Conservation (phyloP, 1,284 basidiomycete species). For the Rhizopogon hawkerae region DNA sequence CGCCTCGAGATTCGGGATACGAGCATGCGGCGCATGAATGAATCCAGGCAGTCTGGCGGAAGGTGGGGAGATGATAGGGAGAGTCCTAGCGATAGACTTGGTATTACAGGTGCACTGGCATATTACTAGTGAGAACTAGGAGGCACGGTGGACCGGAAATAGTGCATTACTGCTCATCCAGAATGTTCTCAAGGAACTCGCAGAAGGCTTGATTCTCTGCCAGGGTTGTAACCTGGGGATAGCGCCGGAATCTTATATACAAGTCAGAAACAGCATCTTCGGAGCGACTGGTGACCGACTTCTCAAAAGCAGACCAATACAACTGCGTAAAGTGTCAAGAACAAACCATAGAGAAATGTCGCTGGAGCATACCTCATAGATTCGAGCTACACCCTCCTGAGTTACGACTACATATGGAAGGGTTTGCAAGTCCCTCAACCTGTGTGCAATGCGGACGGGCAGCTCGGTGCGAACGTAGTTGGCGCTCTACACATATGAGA, state of each 20-base stretch:
- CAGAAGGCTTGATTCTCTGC: slow-evolving; percentile 79
- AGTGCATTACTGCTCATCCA: slow-evolving; percentile 64
- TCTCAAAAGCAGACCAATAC: slow-evolving; percentile 77
- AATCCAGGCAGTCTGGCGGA: slow-evolving; percentile 70
- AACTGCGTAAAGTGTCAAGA: slow-evolving; percentile 35
- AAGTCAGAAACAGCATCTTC: slow-evolving; percentile 8
- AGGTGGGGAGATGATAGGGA: slow-evolving; percentile 75
- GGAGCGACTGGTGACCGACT: slow-evolving; percentile 32
- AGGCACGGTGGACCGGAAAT: slow-evolving; percentile 13
- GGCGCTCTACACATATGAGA: slow-evolving; percentile 49
- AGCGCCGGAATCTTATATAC: slow-evolving; percentile 58
- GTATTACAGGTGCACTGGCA: slow-evolving; percentile 64
- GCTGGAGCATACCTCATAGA: slow-evolving; percentile 65
- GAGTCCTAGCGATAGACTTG: slow-evolving; percentile 66
- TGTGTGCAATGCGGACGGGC: slow-evolving; percentile 81
- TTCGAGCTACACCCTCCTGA: slow-evolving; percentile 74
- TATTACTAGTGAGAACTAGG: slow-evolving; percentile 4
- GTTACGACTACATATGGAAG: slow-evolving; percentile 86
- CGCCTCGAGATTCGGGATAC: slow-evolving; percentile 83
- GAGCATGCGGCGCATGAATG: slow-evolving; percentile 88
- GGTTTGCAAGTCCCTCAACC: slow-evolving; percentile 78
- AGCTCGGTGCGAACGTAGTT: slow-evolving; percentile 87
- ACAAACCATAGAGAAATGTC: neutral
- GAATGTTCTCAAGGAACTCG: slow-evolving; percentile 52
- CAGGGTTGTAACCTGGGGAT: slow-evolving; percentile 65